Conservation (phyloP, 2,329 filamentous ascomycete genomes). For the Fusarium cicatricum region DNA sequence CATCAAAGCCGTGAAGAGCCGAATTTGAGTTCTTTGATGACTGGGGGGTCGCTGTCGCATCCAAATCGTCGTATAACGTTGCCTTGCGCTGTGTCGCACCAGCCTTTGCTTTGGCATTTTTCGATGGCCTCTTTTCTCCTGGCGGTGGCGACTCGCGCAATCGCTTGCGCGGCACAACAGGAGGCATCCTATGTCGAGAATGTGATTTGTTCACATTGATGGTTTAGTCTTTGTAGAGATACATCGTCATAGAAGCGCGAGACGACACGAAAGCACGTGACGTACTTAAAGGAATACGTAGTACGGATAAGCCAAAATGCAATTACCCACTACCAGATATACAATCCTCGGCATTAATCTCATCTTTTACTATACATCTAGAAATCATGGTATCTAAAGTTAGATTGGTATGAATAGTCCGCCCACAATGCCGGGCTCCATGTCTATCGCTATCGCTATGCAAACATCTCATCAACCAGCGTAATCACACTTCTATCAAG, state of each 20-base stretch:
- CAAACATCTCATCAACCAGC: not conserved
- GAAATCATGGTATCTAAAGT: no score
- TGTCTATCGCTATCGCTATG: constrained; percentile 13
- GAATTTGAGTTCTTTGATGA: constrained; percentile 54
- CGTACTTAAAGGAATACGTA: not conserved
- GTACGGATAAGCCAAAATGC: no score
- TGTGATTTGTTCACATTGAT: constrained; percentile 19
- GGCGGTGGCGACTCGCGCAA: constrained; percentile 57
- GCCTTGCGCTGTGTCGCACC: constrained; percentile 53
- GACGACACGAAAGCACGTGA: constrained; percentile 35
- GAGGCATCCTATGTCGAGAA: constrained; percentile 65
- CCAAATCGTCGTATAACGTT: constrained; percentile 69
- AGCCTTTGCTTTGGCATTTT: constrained; percentile 31
- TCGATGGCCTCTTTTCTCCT: constrained; percentile 41
- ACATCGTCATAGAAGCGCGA: constrained; percentile 24
- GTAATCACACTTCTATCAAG: constrained; percentile 62
- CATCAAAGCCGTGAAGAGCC: constrained; percentile 54
- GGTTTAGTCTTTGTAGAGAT: no score
- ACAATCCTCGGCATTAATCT: no score
- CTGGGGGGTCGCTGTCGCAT: constrained; percentile 56
- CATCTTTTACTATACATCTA: no score
- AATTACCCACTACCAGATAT: no score
- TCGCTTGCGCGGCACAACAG: constrained; percentile 72
- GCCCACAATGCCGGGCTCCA: constrained; percentile 34
- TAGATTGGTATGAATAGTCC: constrained; percentile 1